Conservation (phyloP, 805 yeast genomes). For the Metschnikowia sp. region DNA sequence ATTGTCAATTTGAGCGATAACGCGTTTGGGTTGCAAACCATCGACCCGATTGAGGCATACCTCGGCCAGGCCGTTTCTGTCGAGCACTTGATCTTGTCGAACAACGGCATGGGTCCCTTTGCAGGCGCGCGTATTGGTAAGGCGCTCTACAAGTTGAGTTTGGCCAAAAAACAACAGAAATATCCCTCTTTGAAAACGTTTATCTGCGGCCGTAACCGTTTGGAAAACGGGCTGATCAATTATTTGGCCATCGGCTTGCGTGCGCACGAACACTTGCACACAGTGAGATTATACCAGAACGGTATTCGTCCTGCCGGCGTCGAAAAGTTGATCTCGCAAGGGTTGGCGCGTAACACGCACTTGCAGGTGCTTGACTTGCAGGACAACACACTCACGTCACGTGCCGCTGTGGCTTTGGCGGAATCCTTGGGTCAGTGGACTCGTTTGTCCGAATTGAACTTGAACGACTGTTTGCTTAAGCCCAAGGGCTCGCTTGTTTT, state of each 20-base stretch:
- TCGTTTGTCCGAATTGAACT: slow-evolving; percentile 67
- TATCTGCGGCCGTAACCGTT: slow-evolving; percentile 94
- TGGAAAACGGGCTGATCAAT: slow-evolving; percentile 90
- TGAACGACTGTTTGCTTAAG: slow-evolving; percentile 86
- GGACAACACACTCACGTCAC: slow-evolving; percentile 87
- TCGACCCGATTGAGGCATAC: slow-evolving; percentile 81
- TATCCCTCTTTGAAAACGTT: slow-evolving; percentile 69
- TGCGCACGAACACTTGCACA: slow-evolving; percentile 70
- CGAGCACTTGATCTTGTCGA: slow-evolving; percentile 83
- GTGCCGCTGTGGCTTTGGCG: slow-evolving; percentile 54
- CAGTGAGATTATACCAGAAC: slow-evolving; percentile 83
- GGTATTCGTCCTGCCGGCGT: slow-evolving; percentile 97
- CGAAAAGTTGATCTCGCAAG: slow-evolving; percentile 65
- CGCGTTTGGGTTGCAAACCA: slow-evolving; percentile 95
- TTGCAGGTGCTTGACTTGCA: slow-evolving; percentile 79
- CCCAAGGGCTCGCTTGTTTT: slow-evolving; percentile 66
- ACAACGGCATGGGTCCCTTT: slow-evolving; percentile 97
- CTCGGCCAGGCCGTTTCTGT: slow-evolving; percentile 72
- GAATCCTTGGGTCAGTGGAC: slow-evolving; percentile 55
- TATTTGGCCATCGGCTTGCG: slow-evolving; percentile 82
- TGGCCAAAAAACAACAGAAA: slow-evolving; percentile 53
- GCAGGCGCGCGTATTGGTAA: slow-evolving; percentile 94
- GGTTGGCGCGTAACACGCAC: slow-evolving; percentile 58
- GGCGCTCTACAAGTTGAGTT: slow-evolving; percentile 70
- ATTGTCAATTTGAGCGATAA: slow-evolving; percentile 87